phyloP scores from a whole-genome alignment of 495 filamentous ascomycete species.

The Hypoxylon rickii region DNA sequence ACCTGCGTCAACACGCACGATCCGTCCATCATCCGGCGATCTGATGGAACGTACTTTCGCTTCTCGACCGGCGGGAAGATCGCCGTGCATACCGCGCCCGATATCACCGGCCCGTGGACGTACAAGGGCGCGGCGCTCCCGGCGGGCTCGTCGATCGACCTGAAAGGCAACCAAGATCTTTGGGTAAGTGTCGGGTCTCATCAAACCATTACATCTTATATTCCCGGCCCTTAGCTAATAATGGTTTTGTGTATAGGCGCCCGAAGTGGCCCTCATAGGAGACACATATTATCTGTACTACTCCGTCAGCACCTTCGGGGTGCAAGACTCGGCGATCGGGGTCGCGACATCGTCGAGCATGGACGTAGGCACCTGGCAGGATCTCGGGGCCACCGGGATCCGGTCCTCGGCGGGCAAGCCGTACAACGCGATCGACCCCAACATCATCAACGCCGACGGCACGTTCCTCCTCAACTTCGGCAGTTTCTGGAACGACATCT shows the following conservation, averaged over 20 bases:
- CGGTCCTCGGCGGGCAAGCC: slow-evolving; percentile 47
- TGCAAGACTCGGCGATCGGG: slow-evolving; percentile 66
- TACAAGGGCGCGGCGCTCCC: slow-evolving; percentile 62
- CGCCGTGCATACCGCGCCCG: slow-evolving; percentile 59
- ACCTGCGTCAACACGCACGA: slow-evolving; percentile 67
- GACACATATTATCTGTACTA: slow-evolving; percentile 74
- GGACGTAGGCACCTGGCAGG: slow-evolving; percentile 63
- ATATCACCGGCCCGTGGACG: slow-evolving; percentile 68
- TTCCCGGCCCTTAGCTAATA: too few species aligned
- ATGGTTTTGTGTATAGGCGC: slow-evolving; percentile 64
- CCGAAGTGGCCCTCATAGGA: slow-evolving; percentile 63
- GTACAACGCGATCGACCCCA: slow-evolving; percentile 76
- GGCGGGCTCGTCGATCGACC: slow-evolving; percentile 58
- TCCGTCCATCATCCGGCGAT: slow-evolving; percentile 64
- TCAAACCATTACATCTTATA: too few species aligned
- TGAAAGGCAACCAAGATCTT: slow-evolving; percentile 58
- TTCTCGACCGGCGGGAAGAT: slow-evolving; percentile 70
- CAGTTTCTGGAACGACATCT: slow-evolving; percentile 70
- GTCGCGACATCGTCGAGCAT: slow-evolving; percentile 67
- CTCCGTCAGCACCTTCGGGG: slow-evolving; percentile 66
- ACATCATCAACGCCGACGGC: slow-evolving; percentile 55
- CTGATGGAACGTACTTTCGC: slow-evolving; percentile 72
- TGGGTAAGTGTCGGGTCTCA: slow-evolving; percentile 55
- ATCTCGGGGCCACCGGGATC: slow-evolving; percentile 58
- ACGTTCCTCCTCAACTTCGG: slow-evolving; percentile 66